A percentile compares a stretch with the other conserved stretches of the same genome.
Conservation (phyloP, 495 filamentous ascomycete species). For the Choiromyces venosus region DNA sequence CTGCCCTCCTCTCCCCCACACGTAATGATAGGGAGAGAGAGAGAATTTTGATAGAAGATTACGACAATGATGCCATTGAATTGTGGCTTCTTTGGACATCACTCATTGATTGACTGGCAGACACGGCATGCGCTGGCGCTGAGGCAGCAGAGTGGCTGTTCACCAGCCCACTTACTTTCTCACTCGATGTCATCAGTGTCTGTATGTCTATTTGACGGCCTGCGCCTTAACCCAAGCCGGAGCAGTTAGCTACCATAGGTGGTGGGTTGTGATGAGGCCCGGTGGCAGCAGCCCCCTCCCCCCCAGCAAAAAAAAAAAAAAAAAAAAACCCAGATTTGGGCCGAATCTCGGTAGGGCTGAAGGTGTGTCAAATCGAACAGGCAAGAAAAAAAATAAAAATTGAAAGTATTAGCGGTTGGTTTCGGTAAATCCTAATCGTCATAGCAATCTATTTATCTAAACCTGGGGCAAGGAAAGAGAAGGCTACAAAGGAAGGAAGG, state of each 20-base stretch:
- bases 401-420: not conserved
- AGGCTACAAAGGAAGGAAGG: not conserved
- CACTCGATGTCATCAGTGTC: not conserved
- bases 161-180: not conserved
- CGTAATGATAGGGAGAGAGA: not conserved
- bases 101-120: too few relatives aligned
- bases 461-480: not conserved
- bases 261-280: too few relatives aligned
- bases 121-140: constrained; percentile 2
- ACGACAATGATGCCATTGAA: not conserved
- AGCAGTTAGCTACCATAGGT: too few relatives aligned
- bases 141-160: not conserved
- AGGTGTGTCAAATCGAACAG: not conserved
- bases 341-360: not conserved
- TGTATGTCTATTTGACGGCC: too few relatives aligned
- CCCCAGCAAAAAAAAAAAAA: too few relatives aligned
- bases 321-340: not conserved
- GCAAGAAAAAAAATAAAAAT: not conserved
- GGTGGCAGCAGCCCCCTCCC: too few relatives aligned
- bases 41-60: not conserved
- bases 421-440: not conserved
- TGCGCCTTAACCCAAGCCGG: not conserved
- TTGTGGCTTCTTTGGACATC: not conserved
- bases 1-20: too few relatives aligned
- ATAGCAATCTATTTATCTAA: not conserved